phyloP scores from a whole-genome alignment of 2,329 filamentous ascomycete genomes.

The Furcasterigmium sp. region DNA sequence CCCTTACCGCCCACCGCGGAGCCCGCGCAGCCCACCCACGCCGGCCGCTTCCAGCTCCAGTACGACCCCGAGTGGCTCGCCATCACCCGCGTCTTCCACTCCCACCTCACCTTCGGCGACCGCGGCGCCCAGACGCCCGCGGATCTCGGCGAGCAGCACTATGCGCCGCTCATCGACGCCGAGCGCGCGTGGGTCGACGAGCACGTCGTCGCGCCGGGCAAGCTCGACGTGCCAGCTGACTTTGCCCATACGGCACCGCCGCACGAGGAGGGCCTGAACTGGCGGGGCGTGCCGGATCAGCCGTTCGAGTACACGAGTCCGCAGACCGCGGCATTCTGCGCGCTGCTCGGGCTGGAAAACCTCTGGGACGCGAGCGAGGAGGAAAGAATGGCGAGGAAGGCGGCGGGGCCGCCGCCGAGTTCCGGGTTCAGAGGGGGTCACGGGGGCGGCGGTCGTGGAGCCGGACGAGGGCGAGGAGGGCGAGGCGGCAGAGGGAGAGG shows the following conservation, averaged over 20 bases:
- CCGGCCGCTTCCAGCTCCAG: slow-evolving; percentile 53
- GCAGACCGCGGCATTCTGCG: slow-evolving; percentile 79
- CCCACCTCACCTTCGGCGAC: slow-evolving; percentile 59
- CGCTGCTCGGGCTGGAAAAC: slow-evolving; percentile 71
- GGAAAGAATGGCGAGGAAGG: slow-evolving; percentile 57
- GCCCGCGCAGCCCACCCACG: slow-evolving; percentile 10
- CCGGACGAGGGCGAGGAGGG: slow-evolving; percentile 29
- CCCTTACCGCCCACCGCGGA: slow-evolving; percentile 1
- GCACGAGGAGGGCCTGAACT: slow-evolving; percentile 48
- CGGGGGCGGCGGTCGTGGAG: slow-evolving; percentile 27
- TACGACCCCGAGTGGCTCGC: slow-evolving; percentile 97
- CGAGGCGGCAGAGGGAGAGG: slow-evolving; percentile 30
- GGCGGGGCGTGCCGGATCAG: slow-evolving; percentile 54
- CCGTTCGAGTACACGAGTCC: slow-evolving; percentile 81
- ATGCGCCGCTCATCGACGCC: slow-evolving; percentile 60
- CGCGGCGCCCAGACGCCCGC: slow-evolving; percentile 43
- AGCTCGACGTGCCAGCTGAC: slow-evolving; percentile 68
- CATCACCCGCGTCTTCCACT: slow-evolving; percentile 77
- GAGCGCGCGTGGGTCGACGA: slow-evolving; percentile 78
- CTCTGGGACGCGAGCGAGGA: slow-evolving; percentile 67
- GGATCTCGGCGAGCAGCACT: slow-evolving; percentile 64
- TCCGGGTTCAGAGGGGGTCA: slow-evolving; percentile 21
- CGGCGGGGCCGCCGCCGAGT: slow-evolving; percentile 47
- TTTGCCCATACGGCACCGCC: slow-evolving; percentile 73
- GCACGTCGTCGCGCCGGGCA: slow-evolving; percentile 58